These are phyloP conservation scores for Tilletia caries DNA, from an alignment of 1,284 basidiomycete genomes.

Conservation along the genomic window DNA sequence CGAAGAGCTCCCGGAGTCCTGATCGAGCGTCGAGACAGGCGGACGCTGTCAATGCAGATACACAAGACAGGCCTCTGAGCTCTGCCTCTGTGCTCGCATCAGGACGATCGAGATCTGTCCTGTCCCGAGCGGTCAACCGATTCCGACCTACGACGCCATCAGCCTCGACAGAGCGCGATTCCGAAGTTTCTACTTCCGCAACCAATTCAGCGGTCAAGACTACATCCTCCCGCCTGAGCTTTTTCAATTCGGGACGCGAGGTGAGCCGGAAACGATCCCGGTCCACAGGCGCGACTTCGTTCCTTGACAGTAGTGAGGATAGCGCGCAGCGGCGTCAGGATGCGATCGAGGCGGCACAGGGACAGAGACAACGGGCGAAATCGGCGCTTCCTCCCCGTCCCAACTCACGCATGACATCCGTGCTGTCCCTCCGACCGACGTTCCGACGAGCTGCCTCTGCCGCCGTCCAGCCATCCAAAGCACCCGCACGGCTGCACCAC, in stretches of 20 bases:
- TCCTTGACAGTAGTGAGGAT: background rate
- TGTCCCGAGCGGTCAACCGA: background rate
- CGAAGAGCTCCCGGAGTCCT: too few relatives aligned
- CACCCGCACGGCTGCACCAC: too few relatives aligned
- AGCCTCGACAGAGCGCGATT: background rate
- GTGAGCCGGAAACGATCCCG: background rate
- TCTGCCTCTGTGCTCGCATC: background rate
- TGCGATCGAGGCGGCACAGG: background rate
- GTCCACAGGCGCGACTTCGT: background rate
- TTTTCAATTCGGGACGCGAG: background rate
- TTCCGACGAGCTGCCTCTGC: background rate
- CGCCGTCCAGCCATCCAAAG: background rate
- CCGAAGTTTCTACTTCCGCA: too few relatives aligned
- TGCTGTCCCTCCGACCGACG: background rate
- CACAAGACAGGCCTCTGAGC: background rate
- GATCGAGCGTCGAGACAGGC: too few relatives aligned
- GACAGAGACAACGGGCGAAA: background rate
- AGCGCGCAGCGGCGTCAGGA: background rate
- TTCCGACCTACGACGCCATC: background rate
- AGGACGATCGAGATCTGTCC: background rate
- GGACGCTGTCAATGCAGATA: too few relatives aligned
- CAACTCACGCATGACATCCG: background rate
- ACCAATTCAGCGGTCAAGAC: background rate
- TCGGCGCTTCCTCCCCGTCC: background rate
- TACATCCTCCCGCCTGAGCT: background rate